A percentile compares a stretch with the other conserved stretches of the same genome.
These are phyloP conservation scores for Brassica cretica DNA, from an alignment of 345 rosid species.

Conservation along the genomic window DNA sequence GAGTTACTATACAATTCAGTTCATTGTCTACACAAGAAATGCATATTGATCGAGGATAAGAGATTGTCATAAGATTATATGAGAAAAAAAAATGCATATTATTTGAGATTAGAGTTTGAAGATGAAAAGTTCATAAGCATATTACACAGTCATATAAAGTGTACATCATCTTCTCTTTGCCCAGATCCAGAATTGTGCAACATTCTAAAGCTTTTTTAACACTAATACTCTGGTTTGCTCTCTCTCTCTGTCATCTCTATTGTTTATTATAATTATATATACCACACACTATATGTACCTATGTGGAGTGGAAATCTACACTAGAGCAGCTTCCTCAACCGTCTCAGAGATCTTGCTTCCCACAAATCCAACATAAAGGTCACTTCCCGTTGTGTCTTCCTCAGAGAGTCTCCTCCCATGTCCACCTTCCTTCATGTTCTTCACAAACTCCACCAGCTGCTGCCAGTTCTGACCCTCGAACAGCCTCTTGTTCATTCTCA, in stretches of 20 bases:
- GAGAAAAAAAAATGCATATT: constrained; percentile 7
- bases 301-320: constrained; percentile 22
- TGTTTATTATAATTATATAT: constrained; percentile 11
- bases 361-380: constrained; percentile 70
- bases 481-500: constrained; percentile 83
- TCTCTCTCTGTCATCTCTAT: constrained; percentile 10
- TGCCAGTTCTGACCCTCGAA: constrained; percentile 87
- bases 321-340: constrained; percentile 46
- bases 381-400: constrained; percentile 52
- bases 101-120: constrained; percentile 19
- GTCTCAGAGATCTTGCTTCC: constrained; percentile 41
- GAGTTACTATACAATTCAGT: neutral
- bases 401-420: constrained; percentile 52
- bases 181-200: constrained; percentile 17
- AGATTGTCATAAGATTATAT: neutral
- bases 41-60: neutral
- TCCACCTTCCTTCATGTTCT: constrained; percentile 78
- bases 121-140: neutral
- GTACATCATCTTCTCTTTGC: neutral
- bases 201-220: constrained; percentile 20
- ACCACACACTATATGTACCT: constrained; percentile 13
- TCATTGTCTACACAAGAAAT: neutral
- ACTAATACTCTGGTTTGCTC: constrained; percentile 16
- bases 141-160: neutral
- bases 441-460: constrained; percentile 74